Conservation (phyloP, 2,329 filamentous ascomycete species). For the Ophiosphaerella herpotricha region DNA sequence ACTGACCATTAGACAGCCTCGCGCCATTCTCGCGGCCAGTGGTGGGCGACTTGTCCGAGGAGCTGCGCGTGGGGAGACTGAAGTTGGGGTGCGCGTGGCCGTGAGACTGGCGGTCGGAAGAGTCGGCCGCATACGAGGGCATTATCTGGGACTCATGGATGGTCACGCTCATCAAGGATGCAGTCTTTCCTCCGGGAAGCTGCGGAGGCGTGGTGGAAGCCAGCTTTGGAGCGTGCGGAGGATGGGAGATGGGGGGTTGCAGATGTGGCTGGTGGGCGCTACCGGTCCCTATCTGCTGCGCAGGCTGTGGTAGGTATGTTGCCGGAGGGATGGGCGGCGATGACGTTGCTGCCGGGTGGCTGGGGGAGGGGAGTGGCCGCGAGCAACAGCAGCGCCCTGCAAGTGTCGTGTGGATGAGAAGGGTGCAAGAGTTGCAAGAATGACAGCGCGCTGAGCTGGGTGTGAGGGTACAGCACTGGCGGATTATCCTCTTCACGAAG, state of each 20-base stretch:
- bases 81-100: constrained; percentile 43
- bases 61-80: constrained; percentile 30
- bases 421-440: constrained; percentile 17
- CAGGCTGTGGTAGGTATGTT: constrained; percentile 1
- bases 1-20: constrained; percentile 33
- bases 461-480: background rate
- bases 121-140: constrained; percentile 57
- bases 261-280: constrained; percentile 16
- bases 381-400: constrained; percentile 1
- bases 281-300: too few species aligned
- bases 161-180: constrained; percentile 38
- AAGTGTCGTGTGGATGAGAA: constrained; percentile 3
- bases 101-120: constrained; percentile 39
- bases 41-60: constrained; percentile 29
- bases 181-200: constrained; percentile 31
- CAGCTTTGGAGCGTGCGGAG: constrained; percentile 21
- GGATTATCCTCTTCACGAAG: background rate
- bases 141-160: constrained; percentile 50
- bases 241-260: background rate
- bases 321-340: constrained; percentile 12
- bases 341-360: constrained; percentile 1
- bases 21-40: constrained; percentile 26
- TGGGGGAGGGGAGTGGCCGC: constrained; percentile 3
- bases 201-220: constrained; percentile 34
- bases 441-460: constrained; percentile 15